Base-by-base conservation (phyloP, 75 land plant genomes). In the Selaginella moellendorffii region DNA sequence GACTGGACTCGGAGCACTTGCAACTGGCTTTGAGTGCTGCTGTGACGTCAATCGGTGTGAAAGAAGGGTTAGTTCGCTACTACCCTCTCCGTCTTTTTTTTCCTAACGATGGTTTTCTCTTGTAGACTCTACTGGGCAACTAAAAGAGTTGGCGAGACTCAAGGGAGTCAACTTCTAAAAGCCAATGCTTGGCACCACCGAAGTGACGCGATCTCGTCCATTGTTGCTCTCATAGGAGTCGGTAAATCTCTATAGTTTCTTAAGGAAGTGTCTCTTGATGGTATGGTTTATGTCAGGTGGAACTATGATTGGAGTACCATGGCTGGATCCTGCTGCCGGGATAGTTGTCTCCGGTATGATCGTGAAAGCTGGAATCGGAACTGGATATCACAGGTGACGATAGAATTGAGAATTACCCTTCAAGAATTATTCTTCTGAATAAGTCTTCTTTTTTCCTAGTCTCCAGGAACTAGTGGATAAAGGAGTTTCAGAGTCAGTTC, bases 171-270 rank as follows among this genome's bases (percentile, higher is more conserved):
- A 64, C 68, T 93, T 52, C 74, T 93, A 80, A 85, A 77, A 66
- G 98, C 98, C 56, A 93, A 84, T 85, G 98, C 98, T 54, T 93
- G 97, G 98, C 98, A 93, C 73, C 98, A 93, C 67, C 86, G 98
- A 59, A 84, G 90, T 68, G 96, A 93, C 83, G 98, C 98, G 36
- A 66, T 93, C n/a, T 93, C 98, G 29, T 93, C 98, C 19, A 74
- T 93, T 19, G 82, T 93, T 76, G 96, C 98, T 63, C 90, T 93
- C 58, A 52, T 93, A 68, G 98, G 98, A 63, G 90, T 93, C 67
- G 98, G 98, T 85, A 77, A 71, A 86, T 21, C 54, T 28, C 22
- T 61, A 24, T 36, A 5, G 14, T 36, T 5, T 36, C 5, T 36
- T 36, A 36, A 36, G n/a, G n/a, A n/a, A n/a, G n/a, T n/a, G 5